phyloP scores from a whole-genome alignment of 257 asterid genomes.

The Petunia axillaris region DNA sequence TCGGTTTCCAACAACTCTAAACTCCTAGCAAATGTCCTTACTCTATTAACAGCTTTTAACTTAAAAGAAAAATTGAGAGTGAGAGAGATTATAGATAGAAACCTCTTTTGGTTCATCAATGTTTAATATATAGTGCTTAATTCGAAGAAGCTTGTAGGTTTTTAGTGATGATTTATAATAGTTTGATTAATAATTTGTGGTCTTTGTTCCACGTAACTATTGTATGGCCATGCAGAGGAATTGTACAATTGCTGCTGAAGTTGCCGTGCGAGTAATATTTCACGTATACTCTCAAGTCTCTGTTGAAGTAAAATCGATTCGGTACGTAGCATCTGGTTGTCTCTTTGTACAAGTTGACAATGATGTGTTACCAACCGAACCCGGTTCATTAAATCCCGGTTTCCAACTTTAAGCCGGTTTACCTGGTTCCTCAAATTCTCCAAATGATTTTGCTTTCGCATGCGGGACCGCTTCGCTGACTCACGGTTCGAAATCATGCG shows the following conservation, averaged over 20 bases:
- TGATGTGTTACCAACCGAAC: constrained; percentile 49
- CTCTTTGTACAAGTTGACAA: constrained; percentile 38
- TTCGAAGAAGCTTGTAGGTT: neutral
- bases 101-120: constrained; percentile 23
- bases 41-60: constrained; percentile 30
- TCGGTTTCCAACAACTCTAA: neutral
- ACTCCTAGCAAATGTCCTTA: constrained; percentile 17
- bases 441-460: constrained; percentile 72
- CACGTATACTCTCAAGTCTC: constrained; percentile 68
- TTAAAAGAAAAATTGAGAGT: constrained; percentile 14
- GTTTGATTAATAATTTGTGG: constrained; percentile 44
- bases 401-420: constrained; percentile 55
- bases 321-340: constrained; percentile 57
- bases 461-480: constrained; percentile 83
- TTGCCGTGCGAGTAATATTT: constrained; percentile 60
- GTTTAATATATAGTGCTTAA: neutral
- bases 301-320: constrained; percentile 62
- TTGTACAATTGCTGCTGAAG: constrained; percentile 55
- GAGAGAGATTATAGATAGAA: constrained; percentile 5
- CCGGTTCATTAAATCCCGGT: constrained; percentile 67
- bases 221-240: constrained; percentile 64
- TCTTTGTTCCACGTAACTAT: constrained; percentile 40
- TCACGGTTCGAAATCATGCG: constrained; percentile 90
- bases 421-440: constrained; percentile 73
- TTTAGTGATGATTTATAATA: constrained; percentile 26